Conservation (phyloP, 768 basidiomycete genomes). For the Lactarius tabidus region DNA sequence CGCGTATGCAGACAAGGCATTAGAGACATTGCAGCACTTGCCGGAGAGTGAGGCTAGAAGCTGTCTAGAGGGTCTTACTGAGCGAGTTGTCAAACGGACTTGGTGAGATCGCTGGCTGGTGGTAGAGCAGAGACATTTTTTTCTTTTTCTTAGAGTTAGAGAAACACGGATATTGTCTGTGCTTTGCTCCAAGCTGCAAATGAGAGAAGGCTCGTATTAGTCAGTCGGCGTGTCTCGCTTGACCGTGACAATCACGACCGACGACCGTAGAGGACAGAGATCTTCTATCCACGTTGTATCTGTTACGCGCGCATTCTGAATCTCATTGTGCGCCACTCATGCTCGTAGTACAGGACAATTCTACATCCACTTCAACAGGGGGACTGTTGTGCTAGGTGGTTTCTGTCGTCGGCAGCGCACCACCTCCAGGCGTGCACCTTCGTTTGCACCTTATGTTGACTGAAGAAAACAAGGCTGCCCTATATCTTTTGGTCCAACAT, state of each 20-base stretch:
- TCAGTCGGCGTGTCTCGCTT: constrained; percentile 10
- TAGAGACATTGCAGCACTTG: constrained; percentile 59
- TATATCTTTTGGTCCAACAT: constrained; percentile 87
- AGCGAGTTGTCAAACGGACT: constrained; percentile 58
- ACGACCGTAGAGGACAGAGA: constrained; percentile 1
- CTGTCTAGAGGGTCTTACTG: constrained; percentile 70
- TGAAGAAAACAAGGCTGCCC: constrained; percentile 77
- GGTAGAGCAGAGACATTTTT: constrained; percentile 1
- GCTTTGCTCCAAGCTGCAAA: background rate
- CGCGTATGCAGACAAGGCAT: constrained; percentile 72
- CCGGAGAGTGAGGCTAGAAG: constrained; percentile 78
- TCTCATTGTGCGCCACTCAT: constrained; percentile 18
- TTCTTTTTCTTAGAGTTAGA: background rate
- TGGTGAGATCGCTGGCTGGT: constrained; percentile 36
- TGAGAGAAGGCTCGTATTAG: background rate
- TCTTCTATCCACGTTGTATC: constrained; percentile 8
- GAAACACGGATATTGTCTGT: background rate
- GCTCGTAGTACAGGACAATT: constrained; percentile 17
- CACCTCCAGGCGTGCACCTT: constrained; percentile 9
- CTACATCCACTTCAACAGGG: background rate
- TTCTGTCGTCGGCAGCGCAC: constrained; percentile 4
- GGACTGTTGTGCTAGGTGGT: constrained; percentile 3
- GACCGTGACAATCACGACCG: constrained; percentile 10
- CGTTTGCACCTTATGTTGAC: constrained; percentile 34
- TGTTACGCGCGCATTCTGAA: constrained; percentile 20